Percentiles rank a stretch among this genome's conserved stretches.
Conservation (phyloP, 2,329 filamentous ascomycete species). For the Aspergillus novoparasiticus region DNA sequence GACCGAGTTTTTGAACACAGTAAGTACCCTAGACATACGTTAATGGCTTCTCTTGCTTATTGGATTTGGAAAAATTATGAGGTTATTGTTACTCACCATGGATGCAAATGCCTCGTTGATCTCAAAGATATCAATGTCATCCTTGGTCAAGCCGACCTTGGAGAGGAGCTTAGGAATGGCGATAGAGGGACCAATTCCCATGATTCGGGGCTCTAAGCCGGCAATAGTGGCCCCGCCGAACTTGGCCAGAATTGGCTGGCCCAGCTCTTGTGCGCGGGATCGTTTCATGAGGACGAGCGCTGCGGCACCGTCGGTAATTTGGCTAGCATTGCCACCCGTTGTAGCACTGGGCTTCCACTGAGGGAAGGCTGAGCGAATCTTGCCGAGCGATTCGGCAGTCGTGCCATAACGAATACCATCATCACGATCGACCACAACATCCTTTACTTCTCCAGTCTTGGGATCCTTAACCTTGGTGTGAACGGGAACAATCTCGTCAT, state of each 20-base stretch:
- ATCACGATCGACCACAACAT: slow-evolving; percentile 76
- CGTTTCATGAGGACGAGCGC: slow-evolving; percentile 92
- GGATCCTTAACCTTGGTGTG: slow-evolving; percentile 82
- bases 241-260: slow-evolving; percentile 84
- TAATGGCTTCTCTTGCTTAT: background rate
- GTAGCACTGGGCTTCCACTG: slow-evolving; percentile 75
- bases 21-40: slow-evolving; percentile 70
- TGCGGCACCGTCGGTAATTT: slow-evolving; percentile 89
- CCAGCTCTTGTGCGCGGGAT: slow-evolving; percentile 77
- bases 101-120: slow-evolving; percentile 90
- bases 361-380: slow-evolving; percentile 84
- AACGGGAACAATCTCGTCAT: slow-evolving; percentile 82
- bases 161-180: slow-evolving; percentile 87
- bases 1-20: slow-evolving; percentile 79
- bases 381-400: slow-evolving; percentile 77
- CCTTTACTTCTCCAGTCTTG: slow-evolving; percentile 79
- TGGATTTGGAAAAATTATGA: background rate
- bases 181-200: slow-evolving; percentile 90
- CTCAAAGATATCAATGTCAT: slow-evolving; percentile 44
- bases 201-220: slow-evolving; percentile 84
- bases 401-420: slow-evolving; percentile 83
- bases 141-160: slow-evolving; percentile 70
- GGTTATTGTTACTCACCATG: slow-evolving; percentile 30
- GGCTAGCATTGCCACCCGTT: slow-evolving; percentile 88
- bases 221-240: slow-evolving; percentile 80